Conservation (phyloP, 768 basidiomycete species). For the Tylopilus sp. region DNA sequence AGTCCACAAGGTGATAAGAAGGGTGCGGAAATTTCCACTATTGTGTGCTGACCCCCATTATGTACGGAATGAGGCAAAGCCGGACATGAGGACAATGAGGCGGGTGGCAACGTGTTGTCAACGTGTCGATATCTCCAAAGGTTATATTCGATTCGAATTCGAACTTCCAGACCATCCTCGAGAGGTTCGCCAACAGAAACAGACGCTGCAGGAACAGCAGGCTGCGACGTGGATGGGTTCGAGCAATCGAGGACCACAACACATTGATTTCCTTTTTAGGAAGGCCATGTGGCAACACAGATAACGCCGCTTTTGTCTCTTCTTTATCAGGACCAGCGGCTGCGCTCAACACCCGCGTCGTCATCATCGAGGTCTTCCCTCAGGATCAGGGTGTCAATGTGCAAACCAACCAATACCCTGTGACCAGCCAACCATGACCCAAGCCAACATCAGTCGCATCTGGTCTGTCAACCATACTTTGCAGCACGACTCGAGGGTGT, state of each 20-base stretch:
- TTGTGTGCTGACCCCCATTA: slow-evolving; percentile 2
- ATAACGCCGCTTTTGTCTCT: too few species aligned
- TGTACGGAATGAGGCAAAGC: slow-evolving; percentile 8
- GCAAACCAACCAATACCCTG: too few species aligned
- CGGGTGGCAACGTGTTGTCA: slow-evolving; percentile 21
- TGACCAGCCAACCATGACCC: too few species aligned
- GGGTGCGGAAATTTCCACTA: slow-evolving; percentile 8
- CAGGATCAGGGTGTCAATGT: too few species aligned
- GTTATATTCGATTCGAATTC: not conserved
- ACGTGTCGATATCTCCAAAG: not conserved
- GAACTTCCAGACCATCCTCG: too few species aligned
- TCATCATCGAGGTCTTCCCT: too few species aligned
- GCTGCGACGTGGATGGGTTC: not conserved
- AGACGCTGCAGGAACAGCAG: not conserved
- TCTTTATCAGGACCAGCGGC: too few species aligned
- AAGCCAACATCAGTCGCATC: not conserved
- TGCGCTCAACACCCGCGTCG: too few species aligned
- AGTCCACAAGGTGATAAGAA: slow-evolving; percentile 8
- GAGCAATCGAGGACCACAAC: not conserved
- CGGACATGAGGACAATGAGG: slow-evolving; percentile 24
- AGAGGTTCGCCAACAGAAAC: too few species aligned
- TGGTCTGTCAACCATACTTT: not conserved
- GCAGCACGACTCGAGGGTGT: not conserved
- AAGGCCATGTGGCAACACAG: not conserved
- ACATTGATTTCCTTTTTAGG: not conserved